Base-by-base conservation (phyloP, 2,329 filamentous ascomycete genomes). In the Ampelomyces quisqualis region DNA sequence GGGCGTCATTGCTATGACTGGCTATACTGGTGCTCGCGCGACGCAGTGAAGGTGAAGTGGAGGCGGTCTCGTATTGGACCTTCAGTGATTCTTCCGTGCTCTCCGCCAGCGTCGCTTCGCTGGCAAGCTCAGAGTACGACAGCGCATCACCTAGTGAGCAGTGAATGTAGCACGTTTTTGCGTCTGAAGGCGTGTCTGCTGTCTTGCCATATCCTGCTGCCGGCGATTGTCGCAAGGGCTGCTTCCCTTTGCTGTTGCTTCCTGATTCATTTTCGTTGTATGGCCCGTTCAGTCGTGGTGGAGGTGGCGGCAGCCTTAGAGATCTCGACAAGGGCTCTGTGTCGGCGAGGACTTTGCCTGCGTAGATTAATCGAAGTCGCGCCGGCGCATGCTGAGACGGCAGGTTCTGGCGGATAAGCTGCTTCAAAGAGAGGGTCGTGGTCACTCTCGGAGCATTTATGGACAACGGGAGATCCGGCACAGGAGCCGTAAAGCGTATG, bases 81-180 rank as follows among this genome's bases (percentile, higher is more conserved):
- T 69, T 55, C 23, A 70, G 57, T 1, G 67, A 62, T 3, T 57
- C 57, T 37, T 75, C 70, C 8, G 71, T 71, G 9, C 62, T 62
- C 19, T 59, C 54, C 17, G 54, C 72, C 15, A 62, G 51, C 3
- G 70, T 66, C 21, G 79, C 77, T 72, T 95, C 90, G 10, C 75
- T 77, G 1, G 76, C 77, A 15, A 97, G 78, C 43, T 95, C 89
- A 1, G 74, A 62, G 9, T 78, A 64, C 0, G 85, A 79, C 9
- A 97, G 77, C 18, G 79, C 74, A 65, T 83, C 79, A 39, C 90
- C 90, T 43, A 97, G 87, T n/a, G 88, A 91, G 76, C 91, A 97
- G 73, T 95, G 94, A 47, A 97, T 85, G 67, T 95, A 96, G 58
- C 95, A 80, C 30, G 85, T 78, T 24, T 75, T 73, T 15, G 61